Percentiles rank a stretch among this genome's conserved stretches.
These are phyloP conservation scores for Podospora conica DNA, from an alignment of 495 filamentous ascomycete species.

Conservation along the genomic window DNA sequence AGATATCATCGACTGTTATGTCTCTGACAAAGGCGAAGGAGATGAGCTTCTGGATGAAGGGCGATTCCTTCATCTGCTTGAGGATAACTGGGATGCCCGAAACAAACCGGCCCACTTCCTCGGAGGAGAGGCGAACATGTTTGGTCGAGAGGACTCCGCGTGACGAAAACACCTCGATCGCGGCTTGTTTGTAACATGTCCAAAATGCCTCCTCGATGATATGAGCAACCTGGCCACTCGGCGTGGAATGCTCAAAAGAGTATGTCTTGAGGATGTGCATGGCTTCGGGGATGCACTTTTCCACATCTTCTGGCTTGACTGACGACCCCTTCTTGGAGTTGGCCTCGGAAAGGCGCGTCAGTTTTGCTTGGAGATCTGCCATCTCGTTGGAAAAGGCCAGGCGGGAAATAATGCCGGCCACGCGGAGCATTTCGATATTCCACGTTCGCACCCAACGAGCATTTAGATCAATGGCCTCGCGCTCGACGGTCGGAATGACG, in stretches of 20 bases:
- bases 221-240: conserved; percentile 68
- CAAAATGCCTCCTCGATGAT: conserved; percentile 92
- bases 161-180: conserved; percentile 82
- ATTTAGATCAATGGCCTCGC: conserved; percentile 94
- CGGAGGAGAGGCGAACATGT: conserved; percentile 69
- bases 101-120: conserved; percentile 77
- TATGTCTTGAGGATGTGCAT: conserved; percentile 76
- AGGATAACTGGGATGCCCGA: conserved; percentile 85
- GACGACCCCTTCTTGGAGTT: conserved; percentile 41
- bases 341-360: conserved; percentile 38
- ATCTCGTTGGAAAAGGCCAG: conserved; percentile 85
- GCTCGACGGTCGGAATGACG: conserved; percentile 96
- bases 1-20: conserved; percentile 81
- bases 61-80: conserved; percentile 57
- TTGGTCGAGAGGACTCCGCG: conserved; percentile 73
- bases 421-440: conserved; percentile 93
- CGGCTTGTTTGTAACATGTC: conserved; percentile 73
- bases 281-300: conserved; percentile 66
- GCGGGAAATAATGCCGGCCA: conserved; percentile 82
- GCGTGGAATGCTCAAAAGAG: conserved; percentile 81
- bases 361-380: conserved; percentile 58
- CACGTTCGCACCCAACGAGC: conserved; percentile 87
- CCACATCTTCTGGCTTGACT: conserved; percentile 50
- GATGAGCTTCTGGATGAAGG: conserved; percentile 70
- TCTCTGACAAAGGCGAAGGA: conserved; percentile 75